These are phyloP conservation scores for Malus hybrid DNA, from an alignment of 331 rosid species.

Conservation along the genomic window DNA sequence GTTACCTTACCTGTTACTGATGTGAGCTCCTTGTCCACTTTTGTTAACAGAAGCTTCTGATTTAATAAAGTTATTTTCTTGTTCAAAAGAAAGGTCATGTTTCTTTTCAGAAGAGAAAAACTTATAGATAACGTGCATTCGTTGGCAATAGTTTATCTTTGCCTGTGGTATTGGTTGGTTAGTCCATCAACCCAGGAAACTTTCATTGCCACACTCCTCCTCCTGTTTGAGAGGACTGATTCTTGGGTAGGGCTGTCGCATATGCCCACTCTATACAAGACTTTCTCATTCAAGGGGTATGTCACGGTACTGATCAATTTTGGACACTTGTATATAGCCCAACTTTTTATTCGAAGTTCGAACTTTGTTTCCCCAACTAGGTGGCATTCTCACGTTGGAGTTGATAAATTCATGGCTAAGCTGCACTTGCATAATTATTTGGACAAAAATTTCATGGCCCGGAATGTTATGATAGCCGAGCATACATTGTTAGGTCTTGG, in stretches of 20 bases:
- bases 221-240: background rate
- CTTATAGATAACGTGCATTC: background rate
- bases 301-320: constrained; percentile 2
- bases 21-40: background rate
- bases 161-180: constrained; percentile 1
- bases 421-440: background rate
- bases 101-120: background rate
- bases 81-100: background rate
- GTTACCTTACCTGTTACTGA: background rate
- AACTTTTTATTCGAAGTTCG: background rate
- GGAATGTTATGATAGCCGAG: background rate
- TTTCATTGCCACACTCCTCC: background rate
- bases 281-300: background rate
- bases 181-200: constrained; percentile 9
- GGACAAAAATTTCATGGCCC: background rate
- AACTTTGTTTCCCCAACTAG: background rate
- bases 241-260: too few relatives aligned
- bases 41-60: background rate
- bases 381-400: background rate
- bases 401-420: background rate
- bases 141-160: constrained; percentile 1
- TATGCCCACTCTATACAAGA: too few relatives aligned
- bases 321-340: background rate
- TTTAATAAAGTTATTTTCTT: background rate
- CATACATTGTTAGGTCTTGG: background rate